Percentiles rank a stretch among this genome's conserved stretches.
Evolutionary conservation across 768 basidiomycete species (phyloP).

Genomic region (Strobilomyces echinocephalus): DNA sequence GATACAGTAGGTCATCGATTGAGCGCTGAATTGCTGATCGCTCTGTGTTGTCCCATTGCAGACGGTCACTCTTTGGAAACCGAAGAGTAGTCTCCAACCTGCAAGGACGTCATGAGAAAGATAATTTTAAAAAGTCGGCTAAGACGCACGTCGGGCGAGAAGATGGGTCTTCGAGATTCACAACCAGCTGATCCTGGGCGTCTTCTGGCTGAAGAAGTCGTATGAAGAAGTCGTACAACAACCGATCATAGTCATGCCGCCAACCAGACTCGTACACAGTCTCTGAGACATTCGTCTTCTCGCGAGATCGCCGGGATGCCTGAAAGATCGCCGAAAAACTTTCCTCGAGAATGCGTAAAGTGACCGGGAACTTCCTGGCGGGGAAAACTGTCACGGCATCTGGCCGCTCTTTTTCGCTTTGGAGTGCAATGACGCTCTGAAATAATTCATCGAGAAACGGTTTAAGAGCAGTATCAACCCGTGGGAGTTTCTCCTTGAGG

Average conservation of each 20-base stretch:
- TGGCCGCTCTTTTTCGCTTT: neutral
- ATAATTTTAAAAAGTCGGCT: no score
- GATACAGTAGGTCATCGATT: neutral
- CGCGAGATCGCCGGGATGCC: constrained; percentile 7
- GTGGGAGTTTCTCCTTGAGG: constrained; percentile 3
- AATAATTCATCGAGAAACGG: constrained; percentile 4
- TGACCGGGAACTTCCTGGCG: neutral
- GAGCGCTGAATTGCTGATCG: neutral
- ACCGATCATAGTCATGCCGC: constrained; percentile 9
- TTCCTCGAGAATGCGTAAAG: constrained; percentile 1
- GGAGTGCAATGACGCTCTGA: neutral
- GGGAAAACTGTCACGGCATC: neutral
- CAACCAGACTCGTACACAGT: neutral
- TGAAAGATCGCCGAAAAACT: constrained; percentile 12
- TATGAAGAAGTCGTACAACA: constrained; percentile 10
- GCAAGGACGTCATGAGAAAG: neutral
- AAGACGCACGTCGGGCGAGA: constrained; percentile 3
- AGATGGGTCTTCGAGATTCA: neutral
- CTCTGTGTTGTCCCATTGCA: neutral
- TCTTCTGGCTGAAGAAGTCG: neutral
- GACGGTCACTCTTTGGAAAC: neutral
- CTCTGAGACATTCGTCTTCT: neutral
- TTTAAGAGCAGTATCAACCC: constrained; percentile 8
- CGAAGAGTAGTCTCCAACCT: constrained; percentile 3
- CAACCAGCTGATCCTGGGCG: neutral